Evolutionary conservation across 2,329 filamentous ascomycete species (phyloP).

Genomic region (Cryphonectria naterciae): DNA sequence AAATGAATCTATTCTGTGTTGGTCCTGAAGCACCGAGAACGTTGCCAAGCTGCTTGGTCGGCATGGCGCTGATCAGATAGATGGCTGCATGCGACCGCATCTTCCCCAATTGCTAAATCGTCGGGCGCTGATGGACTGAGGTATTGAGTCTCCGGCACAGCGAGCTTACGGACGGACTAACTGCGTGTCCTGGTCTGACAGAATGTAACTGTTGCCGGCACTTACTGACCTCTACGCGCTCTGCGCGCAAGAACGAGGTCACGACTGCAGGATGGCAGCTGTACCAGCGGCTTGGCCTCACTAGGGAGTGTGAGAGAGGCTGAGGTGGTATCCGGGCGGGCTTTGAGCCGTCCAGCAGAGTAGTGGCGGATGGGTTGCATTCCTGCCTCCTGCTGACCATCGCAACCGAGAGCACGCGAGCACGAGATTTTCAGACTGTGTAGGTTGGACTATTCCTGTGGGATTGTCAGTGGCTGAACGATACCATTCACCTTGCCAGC

Average conservation of each 20-base stretch:
- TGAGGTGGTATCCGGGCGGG: background rate
- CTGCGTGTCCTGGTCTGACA: background rate
- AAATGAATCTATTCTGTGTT: background rate
- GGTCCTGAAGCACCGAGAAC: background rate
- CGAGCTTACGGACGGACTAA: background rate
- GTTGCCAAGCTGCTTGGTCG: background rate
- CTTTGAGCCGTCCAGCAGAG: background rate
- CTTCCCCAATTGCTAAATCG: background rate
- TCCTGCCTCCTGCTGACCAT: conserved; percentile 2
- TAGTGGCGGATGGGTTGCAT: background rate
- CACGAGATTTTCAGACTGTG: background rate
- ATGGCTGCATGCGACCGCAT: background rate
- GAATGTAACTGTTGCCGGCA: background rate
- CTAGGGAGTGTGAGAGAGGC: background rate
- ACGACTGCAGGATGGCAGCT: background rate
- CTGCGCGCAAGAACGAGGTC: background rate
- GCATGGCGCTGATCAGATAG: background rate
- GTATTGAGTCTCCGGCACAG: background rate
- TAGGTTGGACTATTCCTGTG: background rate
- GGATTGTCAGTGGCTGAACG: background rate
- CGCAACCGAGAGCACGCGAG: background rate
- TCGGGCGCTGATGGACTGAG: background rate
- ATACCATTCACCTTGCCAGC: background rate
- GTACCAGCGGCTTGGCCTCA: background rate
- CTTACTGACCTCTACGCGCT: background rate